phyloP scores from a whole-genome alignment of 1,284 basidiomycete species.

The Schizophyllum amplum region DNA sequence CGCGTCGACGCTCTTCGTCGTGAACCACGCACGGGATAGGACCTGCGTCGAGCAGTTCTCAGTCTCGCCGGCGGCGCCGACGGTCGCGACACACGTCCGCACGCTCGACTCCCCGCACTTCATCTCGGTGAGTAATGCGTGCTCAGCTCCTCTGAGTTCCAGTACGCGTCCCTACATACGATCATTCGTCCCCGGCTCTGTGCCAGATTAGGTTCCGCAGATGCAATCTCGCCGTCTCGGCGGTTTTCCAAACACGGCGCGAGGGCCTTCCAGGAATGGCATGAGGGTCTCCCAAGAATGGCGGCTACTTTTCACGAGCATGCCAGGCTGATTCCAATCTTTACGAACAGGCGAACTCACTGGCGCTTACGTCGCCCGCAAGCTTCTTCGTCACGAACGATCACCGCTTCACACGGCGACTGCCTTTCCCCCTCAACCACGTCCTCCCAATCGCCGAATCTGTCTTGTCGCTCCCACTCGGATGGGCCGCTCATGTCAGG shows the following conservation, averaged over 20 bases:
- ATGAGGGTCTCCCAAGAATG: too few species aligned
- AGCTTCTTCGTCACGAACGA: conserved; percentile 67
- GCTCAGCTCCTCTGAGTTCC: too few species aligned
- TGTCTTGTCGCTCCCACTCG: conserved; percentile 43
- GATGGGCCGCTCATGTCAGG: conserved; percentile 50
- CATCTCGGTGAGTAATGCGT: conserved; percentile 30
- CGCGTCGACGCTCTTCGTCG: conserved; percentile 46
- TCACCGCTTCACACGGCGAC: conserved; percentile 56
- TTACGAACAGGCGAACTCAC: conserved; percentile 46
- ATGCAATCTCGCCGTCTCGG: too few species aligned
- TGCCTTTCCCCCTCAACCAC: conserved; percentile 39
- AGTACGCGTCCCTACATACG: too few species aligned
- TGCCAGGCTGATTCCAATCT: background rate
- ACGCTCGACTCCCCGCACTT: conserved; percentile 50
- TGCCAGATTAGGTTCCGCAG: too few species aligned
- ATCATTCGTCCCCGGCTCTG: too few species aligned
- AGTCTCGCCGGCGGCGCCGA: conserved; percentile 34
- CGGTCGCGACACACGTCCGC: conserved; percentile 40
- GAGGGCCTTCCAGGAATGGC: too few species aligned
- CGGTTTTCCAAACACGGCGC: too few species aligned
- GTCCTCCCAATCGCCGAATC: conserved; percentile 48
- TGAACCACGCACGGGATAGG: conserved; percentile 53
- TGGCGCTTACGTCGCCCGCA: conserved; percentile 51
- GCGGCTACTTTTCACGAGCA: too few species aligned
- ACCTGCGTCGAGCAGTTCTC: conserved; percentile 60